Evolutionary conservation across 176 grass and related monocot species (phyloP).

Genomic region (Musa troglodytarum): DNA sequence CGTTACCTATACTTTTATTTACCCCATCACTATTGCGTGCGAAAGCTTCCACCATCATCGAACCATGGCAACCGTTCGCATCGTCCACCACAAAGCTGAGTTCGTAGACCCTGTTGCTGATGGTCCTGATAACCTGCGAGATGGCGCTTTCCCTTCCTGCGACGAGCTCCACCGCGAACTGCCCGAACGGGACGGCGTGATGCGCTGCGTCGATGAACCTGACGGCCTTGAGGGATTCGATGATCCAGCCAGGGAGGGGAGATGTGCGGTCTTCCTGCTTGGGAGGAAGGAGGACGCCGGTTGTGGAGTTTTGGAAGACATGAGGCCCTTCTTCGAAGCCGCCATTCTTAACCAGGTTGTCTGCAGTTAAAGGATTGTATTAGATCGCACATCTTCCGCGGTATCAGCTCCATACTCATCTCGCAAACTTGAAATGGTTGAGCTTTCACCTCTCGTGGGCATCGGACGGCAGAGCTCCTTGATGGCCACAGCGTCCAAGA

Average conservation of each 20-base stretch:
- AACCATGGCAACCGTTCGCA: constrained; percentile 80
- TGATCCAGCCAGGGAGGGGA: constrained; percentile 88
- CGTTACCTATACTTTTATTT: no score
- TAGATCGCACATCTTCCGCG: no score
- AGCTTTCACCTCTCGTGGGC: constrained; percentile 55
- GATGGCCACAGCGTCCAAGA: constrained; percentile 80
- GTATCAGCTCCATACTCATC: no score
- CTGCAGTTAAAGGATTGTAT: constrained; percentile 17
- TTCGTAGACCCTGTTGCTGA: constrained; percentile 51
- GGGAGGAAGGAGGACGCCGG: constrained; percentile 19
- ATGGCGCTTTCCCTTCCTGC: constrained; percentile 89
- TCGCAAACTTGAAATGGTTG: no score
- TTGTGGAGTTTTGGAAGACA: constrained; percentile 70
- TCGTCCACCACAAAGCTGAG: constrained; percentile 75
- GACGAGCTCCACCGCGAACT: constrained; percentile 86
- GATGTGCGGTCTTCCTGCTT: constrained; percentile 79
- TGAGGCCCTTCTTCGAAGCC: constrained; percentile 35
- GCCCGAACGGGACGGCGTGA: constrained; percentile 57
- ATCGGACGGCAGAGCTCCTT: constrained; percentile 70
- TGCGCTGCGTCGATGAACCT: constrained; percentile 74
- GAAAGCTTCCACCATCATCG: constrained; percentile 85
- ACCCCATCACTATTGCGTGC: no score
- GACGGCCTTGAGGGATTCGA: constrained; percentile 97
- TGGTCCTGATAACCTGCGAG: constrained; percentile 88
- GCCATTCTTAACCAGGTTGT: constrained; percentile 82